phyloP scores from a whole-genome alignment of 2,329 filamentous ascomycete genomes.

The Cordyceps cateniannulata region DNA sequence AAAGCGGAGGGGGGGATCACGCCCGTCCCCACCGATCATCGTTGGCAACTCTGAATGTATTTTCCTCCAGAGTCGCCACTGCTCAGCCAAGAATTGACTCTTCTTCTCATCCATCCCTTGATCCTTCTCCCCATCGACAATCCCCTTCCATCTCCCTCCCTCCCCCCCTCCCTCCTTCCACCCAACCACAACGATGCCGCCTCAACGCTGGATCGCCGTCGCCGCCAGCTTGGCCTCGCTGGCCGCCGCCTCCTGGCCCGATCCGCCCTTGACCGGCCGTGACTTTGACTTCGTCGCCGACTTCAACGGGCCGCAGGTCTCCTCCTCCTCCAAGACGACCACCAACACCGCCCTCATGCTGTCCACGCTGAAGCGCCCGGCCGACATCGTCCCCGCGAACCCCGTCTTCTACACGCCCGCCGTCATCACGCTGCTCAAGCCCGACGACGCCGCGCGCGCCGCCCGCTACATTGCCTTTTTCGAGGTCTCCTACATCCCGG shows the following conservation, averaged over 20 bases:
- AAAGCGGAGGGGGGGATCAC: neutral
- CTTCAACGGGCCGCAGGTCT: neutral
- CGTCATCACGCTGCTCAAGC: neutral
- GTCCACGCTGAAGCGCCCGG: neutral
- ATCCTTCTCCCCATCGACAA: neutral
- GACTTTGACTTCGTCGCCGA: constrained; percentile 3
- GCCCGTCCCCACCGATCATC: constrained; percentile 6
- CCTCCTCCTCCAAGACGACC: neutral
- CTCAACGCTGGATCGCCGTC: neutral
- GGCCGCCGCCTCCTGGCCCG: neutral
- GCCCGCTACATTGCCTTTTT: constrained; percentile 5
- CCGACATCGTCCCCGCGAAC: neutral
- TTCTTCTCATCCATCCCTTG: neutral
- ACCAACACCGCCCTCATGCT: neutral
- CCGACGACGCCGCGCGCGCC: neutral
- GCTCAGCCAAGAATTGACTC: neutral
- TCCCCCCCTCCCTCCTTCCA: neutral
- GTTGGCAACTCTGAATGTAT: neutral
- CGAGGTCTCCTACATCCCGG: neutral
- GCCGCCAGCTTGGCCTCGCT: neutral
- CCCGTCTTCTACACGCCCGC: neutral
- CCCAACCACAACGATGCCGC: neutral
- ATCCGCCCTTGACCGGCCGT: neutral
- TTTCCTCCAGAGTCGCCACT: neutral
- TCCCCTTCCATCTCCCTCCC: neutral